phyloP scores from a whole-genome alignment of 1,284 basidiomycete genomes.

The Bondarzewia mesenterica region DNA sequence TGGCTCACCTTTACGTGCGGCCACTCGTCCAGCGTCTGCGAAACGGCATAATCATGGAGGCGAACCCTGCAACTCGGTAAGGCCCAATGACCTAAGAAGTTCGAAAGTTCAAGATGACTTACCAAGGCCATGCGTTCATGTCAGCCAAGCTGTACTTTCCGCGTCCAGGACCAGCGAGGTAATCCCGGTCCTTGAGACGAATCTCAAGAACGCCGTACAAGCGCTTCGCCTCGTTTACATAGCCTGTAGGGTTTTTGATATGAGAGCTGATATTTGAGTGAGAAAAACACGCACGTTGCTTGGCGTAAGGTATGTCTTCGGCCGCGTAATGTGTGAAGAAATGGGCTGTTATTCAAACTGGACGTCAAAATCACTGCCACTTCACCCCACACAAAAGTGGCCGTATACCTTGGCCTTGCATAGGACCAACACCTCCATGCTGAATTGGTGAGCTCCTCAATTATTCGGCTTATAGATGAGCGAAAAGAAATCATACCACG shows the following conservation, averaged over 20 bases:
- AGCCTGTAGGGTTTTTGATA: no score
- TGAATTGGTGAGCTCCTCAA: no score
- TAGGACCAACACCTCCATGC: conserved; percentile 68
- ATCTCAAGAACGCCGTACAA: conserved; percentile 73
- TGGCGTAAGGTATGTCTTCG: conserved; percentile 60
- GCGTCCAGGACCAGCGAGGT: conserved; percentile 58
- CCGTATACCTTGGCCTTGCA: conserved; percentile 72
- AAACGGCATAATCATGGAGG: not conserved
- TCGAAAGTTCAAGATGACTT: conserved; percentile 3
- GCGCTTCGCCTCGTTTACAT: conserved; percentile 70
- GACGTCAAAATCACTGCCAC: no score
- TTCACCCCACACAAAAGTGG: no score
- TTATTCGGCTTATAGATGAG: no score
- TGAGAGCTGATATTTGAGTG: no score
- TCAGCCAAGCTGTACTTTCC: conserved; percentile 66
- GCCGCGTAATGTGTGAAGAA: conserved; percentile 51
- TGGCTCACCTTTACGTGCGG: conserved; percentile 42
- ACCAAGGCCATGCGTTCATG: conserved; percentile 53
- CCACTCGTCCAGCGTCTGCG: conserved; percentile 34
- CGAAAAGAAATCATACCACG: conserved; percentile 45
- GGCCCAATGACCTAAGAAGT: conserved; percentile 13
- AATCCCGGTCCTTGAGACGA: conserved; percentile 56
- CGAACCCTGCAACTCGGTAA: not conserved
- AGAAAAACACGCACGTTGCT: conserved; percentile 35
- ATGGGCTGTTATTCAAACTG: no score